Evolutionary conservation across 306 rosid genomes (phyloP).

Genomic region (Rosa rugosa): DNA sequence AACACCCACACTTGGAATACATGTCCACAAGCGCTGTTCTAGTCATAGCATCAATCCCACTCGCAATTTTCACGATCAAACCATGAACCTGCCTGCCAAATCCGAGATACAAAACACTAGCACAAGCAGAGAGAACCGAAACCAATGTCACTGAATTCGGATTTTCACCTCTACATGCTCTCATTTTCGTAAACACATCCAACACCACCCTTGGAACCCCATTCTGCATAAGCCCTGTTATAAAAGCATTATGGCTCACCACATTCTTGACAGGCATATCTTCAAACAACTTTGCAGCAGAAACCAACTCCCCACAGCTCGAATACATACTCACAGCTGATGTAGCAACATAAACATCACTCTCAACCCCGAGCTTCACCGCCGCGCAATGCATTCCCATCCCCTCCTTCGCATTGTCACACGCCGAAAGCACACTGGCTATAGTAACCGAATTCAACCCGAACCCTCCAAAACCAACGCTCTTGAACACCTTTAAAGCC

Average conservation of each 20-base stretch:
- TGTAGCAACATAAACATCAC: constrained; percentile 60
- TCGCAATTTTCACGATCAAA: constrained; percentile 37
- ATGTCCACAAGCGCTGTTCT: constrained; percentile 64
- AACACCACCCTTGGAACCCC: constrained; percentile 40
- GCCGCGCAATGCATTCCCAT: constrained; percentile 60
- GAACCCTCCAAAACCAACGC: constrained; percentile 32
- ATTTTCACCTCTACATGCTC: constrained; percentile 20
- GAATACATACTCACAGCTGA: constrained; percentile 57
- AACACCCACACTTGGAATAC: constrained; percentile 71
- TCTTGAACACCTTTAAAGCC: constrained; percentile 37
- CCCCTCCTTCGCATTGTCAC: constrained; percentile 30
- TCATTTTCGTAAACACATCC: constrained; percentile 57
- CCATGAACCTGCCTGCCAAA: constrained; percentile 74
- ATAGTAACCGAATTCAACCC: constrained; percentile 57
- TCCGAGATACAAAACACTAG: constrained; percentile 33
- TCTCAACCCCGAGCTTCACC: constrained; percentile 56
- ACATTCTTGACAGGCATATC: constrained; percentile 44
- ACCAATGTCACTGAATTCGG: constrained; percentile 52
- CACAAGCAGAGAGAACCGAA: constrained; percentile 62
- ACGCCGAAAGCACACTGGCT: constrained; percentile 42
- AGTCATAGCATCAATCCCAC: constrained; percentile 36
- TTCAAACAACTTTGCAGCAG: constrained; percentile 47
- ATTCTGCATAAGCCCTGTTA: constrained; percentile 59
- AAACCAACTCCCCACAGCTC: constrained; percentile 37
- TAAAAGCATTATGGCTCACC: constrained; percentile 66